Evolutionary conservation across 495 filamentous ascomycete species (phyloP), one percentile per base, ranked within the genome.

Genomic region (Xylaria venustula): DNA sequence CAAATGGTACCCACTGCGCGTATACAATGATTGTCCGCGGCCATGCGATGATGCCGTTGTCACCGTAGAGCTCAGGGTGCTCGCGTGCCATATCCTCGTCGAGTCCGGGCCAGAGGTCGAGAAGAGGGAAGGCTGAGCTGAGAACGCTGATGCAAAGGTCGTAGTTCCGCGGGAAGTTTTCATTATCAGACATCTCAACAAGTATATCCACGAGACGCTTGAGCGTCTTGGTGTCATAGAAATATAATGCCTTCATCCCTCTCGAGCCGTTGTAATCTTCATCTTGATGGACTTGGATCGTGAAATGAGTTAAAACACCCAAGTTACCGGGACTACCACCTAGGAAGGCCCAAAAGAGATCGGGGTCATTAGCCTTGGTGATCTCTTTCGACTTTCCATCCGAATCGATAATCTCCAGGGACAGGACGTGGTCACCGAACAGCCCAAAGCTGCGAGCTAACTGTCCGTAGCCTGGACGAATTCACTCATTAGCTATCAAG

Each of bases 281-380:
- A 42, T 79, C 76, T 5, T 70, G 69, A 36, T 78, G 64, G 8
- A 73, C 73, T 51, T 76, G 66, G 52, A 77, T 60, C 0, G 72
- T 77, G 57, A 73, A 72, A 26, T 79, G 75, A 1, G 75, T 79
- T 20, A 79, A 47, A 8, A 79, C 70, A 17, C 75, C 75, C 2
- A 79, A 62, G 42, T 79, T 78, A 8, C 76, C 77, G 1, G 75
- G 77, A 58, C 77, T 79, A 9, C 77, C 76, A 20, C 77, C 77
- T 12, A 77, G 54, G 42, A 77, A 67, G 14, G 72, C 75, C 66
- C 68, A 70, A 64, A 78, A 79, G 12, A 77, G 65, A 22, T 79
- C 76, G 0, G 70, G 61, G 48, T 77, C 64, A 19, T 19, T 72
- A 0, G 48, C 54, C 40, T 68, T 77, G n/a, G 74, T 73, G 40